Conservation (phyloP, 83 land plant genomes). For the Isoetes engelmannii region DNA sequence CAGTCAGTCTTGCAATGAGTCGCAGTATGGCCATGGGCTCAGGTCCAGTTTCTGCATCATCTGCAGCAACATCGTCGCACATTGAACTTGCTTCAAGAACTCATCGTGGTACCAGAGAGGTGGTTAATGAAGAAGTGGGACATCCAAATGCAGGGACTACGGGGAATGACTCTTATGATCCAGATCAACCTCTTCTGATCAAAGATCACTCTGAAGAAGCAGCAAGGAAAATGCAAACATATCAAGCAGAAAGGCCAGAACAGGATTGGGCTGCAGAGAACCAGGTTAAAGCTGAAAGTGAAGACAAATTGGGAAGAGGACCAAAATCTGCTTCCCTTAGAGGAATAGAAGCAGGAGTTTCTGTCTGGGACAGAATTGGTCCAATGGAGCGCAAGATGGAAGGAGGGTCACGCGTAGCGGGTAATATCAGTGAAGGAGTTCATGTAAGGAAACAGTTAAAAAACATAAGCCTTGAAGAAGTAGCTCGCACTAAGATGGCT, state of each 20-base stretch:
- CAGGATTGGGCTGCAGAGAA: conserved; percentile 29
- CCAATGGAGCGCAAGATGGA: conserved; percentile 14
- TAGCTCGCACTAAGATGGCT: not conserved
- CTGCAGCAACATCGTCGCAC: conserved; percentile 21
- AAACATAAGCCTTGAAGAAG: conserved; percentile 1
- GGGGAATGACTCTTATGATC: conserved; percentile 77
- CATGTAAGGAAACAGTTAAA: conserved; percentile 6
- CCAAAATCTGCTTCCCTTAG: conserved; percentile 25
- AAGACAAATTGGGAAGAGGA: conserved; percentile 14
- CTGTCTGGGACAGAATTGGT: conserved; percentile 52
- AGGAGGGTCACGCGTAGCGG: not conserved
- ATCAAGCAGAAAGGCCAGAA: conserved; percentile 40
- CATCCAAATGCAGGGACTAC: too few relatives aligned
- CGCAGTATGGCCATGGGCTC: conserved; percentile 42
- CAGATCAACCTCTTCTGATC: conserved; percentile 91
- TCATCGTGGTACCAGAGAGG: conserved; percentile 21
- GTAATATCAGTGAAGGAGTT: conserved; percentile 15
- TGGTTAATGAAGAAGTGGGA: conserved; percentile 24
- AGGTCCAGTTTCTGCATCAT: conserved; percentile 38
- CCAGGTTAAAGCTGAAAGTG: conserved; percentile 23
- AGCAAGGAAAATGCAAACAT: conserved; percentile 29
- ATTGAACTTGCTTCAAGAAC: conserved; percentile 16
- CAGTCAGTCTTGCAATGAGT: conserved; percentile 62
- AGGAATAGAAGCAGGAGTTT: conserved; percentile 27
- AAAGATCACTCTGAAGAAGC: conserved; percentile 52